Evolutionary conservation across 179 eudicot genomes (phyloP).

Genomic region (Dionaea muscipula): DNA sequence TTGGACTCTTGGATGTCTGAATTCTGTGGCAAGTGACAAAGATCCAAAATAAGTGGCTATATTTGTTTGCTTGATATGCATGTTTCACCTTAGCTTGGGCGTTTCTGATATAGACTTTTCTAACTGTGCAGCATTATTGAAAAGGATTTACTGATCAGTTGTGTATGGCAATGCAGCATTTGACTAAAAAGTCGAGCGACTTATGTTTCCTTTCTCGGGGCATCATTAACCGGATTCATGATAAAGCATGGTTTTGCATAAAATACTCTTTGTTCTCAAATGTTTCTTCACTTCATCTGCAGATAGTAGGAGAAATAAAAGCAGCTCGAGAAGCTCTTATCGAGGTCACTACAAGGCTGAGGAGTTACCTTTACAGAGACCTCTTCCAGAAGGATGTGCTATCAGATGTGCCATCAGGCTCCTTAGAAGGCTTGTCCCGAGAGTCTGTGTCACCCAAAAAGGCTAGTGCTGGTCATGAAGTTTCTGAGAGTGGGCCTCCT

Average conservation of each 20-base stretch:
- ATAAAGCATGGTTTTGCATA: not conserved
- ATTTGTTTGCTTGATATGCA: too few relatives aligned
- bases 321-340: constrained; percentile 87
- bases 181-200: too few relatives aligned
- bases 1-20: too few relatives aligned
- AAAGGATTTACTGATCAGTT: too few relatives aligned
- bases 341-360: constrained; percentile 71
- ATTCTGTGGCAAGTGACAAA: too few relatives aligned
- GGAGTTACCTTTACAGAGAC: constrained; percentile 55
- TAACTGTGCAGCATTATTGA: too few relatives aligned
- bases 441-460: constrained; percentile 36
- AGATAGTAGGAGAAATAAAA: constrained; percentile 92
- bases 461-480: constrained; percentile 23
- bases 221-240: not conserved
- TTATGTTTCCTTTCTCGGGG: too few relatives aligned
- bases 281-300: constrained; percentile 15
- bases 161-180: too few relatives aligned
- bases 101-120: too few relatives aligned
- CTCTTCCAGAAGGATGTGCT: constrained; percentile 45
- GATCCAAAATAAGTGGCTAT: too few relatives aligned
- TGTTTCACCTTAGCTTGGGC: too few relatives aligned
- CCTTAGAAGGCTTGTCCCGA: constrained; percentile 23
- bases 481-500: constrained; percentile 31
- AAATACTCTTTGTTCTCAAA: constrained; percentile 11
- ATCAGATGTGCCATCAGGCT: constrained; percentile 29